These are phyloP conservation scores for Vanrija sp. DNA, from an alignment of 1,284 basidiomycete species.

Conservation along the genomic window DNA sequence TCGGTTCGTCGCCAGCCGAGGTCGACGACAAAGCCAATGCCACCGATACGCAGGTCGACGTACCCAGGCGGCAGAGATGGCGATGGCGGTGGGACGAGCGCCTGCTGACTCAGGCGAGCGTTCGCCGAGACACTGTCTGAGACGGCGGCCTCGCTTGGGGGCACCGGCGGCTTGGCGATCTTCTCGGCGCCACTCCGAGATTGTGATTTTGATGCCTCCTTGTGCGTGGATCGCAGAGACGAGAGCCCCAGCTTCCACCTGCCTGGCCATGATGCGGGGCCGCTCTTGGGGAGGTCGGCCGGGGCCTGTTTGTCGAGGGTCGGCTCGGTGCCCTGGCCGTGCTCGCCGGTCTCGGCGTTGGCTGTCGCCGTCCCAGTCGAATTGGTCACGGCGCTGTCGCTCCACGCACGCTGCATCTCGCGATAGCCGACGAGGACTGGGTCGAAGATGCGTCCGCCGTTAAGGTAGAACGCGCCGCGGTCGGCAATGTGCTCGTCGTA, in stretches of 20 bases:
- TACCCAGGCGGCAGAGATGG: constrained; percentile 24
- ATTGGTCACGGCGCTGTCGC: neutral
- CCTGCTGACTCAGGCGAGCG: too few relatives aligned
- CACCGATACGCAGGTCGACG: constrained; percentile 31
- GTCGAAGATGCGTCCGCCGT: constrained; percentile 31
- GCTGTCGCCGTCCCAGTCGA: neutral
- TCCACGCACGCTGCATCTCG: constrained; percentile 17
- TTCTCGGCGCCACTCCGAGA: neutral
- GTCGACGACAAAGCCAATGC: constrained; percentile 38
- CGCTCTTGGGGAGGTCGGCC: neutral
- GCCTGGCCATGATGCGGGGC: constrained; percentile 7
- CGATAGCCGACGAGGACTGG: constrained; percentile 32
- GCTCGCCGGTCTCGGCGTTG: neutral
- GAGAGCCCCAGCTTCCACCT: constrained; percentile 5
- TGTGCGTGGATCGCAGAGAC: neutral
- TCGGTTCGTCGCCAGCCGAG: constrained; percentile 33
- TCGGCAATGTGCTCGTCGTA: constrained; percentile 19
- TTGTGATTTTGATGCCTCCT: neutral
- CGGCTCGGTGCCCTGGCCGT: neutral
- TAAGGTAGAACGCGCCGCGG: constrained; percentile 29
- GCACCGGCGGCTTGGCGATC: neutral
- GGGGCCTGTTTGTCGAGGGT: too few relatives aligned
- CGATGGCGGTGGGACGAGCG: neutral
- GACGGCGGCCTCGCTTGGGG: neutral
- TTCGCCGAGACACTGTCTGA: too few relatives aligned